These are phyloP conservation scores for Mycosphaerella arachidis DNA, from an alignment of 2,329 filamentous ascomycete species.

Conservation along the genomic window DNA sequence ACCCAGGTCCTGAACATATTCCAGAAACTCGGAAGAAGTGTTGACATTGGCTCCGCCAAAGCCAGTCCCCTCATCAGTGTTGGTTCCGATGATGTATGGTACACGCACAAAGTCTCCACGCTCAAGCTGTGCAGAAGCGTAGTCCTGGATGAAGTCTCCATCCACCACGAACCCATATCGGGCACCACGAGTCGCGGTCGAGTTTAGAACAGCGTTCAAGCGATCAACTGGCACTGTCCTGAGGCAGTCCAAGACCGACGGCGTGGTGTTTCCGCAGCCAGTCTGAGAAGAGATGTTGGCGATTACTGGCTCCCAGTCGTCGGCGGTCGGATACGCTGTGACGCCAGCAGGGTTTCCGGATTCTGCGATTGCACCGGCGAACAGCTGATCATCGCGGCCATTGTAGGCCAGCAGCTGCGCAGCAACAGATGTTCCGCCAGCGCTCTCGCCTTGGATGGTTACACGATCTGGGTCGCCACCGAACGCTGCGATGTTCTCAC, in stretches of 20 bases:
- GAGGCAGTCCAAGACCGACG: conserved; percentile 35
- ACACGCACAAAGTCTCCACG: conserved; percentile 26
- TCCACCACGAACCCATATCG: conserved; percentile 23
- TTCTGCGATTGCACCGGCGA: conserved; percentile 50
- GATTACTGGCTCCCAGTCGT: conserved; percentile 25
- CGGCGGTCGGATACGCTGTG: conserved; percentile 16
- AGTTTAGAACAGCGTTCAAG: conserved; percentile 26
- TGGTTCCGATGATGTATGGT: conserved; percentile 26
- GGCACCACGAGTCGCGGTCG: conserved; percentile 18
- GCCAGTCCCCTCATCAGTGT: conserved; percentile 26
- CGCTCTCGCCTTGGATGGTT: conserved; percentile 26
- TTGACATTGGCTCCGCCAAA: conserved; percentile 24
- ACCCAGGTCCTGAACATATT: conserved; percentile 12
- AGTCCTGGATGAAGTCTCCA: conserved; percentile 25
- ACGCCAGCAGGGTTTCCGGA: conserved; percentile 39
- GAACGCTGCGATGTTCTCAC: conserved; percentile 29
- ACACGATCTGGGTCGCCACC: conserved; percentile 26
- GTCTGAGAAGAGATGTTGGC: conserved; percentile 25
- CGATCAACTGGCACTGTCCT: conserved; percentile 18
- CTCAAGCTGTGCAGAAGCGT: conserved; percentile 18
- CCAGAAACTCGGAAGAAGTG: conserved; percentile 23
- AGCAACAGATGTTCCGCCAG: conserved; percentile 44
- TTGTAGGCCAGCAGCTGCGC: conserved; percentile 52
- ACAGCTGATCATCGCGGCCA: conserved; percentile 52
- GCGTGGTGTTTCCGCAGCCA: conserved; percentile 20